phyloP scores from a whole-genome alignment of 1,284 basidiomycete species.

The Peniophora sp. region DNA sequence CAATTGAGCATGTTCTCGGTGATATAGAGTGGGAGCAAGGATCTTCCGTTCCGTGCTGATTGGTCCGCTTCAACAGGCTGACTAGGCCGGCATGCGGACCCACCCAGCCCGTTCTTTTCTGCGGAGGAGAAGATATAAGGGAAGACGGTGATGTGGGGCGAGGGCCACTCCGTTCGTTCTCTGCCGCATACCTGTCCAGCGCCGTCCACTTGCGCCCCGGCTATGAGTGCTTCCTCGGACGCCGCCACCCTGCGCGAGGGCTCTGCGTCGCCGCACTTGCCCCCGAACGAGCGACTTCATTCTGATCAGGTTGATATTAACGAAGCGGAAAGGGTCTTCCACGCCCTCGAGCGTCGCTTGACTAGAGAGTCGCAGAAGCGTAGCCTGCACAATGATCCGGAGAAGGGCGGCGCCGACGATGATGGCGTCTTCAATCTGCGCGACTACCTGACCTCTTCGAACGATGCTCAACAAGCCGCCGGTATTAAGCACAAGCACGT shows the following conservation, averaged over 20 bases:
- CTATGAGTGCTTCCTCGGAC: not conserved
- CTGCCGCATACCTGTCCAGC: not conserved
- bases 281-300: not conserved
- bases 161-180: not conserved
- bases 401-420: constrained; percentile 30
- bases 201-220: not conserved
- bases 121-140: no score
- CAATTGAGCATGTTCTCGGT: no score
- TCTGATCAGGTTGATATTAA: constrained; percentile 32
- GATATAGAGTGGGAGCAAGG: no score
- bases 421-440: constrained; percentile 56
- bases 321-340: constrained; percentile 45
- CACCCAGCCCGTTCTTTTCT: not conserved
- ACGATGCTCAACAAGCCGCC: constrained; percentile 57
- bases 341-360: constrained; percentile 36
- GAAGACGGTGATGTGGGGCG: no score
- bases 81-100: not conserved
- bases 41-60: no score
- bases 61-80: not conserved
- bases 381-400: constrained; percentile 28
- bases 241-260: not conserved
- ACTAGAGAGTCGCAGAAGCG: constrained; percentile 16
- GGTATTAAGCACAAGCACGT: constrained; percentile 82
- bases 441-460: constrained; percentile 67
- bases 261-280: not conserved